Percentiles rank a stretch among this genome's conserved stretches.
Conservation (phyloP, 1,284 basidiomycete species). For the Irpex sp. region DNA sequence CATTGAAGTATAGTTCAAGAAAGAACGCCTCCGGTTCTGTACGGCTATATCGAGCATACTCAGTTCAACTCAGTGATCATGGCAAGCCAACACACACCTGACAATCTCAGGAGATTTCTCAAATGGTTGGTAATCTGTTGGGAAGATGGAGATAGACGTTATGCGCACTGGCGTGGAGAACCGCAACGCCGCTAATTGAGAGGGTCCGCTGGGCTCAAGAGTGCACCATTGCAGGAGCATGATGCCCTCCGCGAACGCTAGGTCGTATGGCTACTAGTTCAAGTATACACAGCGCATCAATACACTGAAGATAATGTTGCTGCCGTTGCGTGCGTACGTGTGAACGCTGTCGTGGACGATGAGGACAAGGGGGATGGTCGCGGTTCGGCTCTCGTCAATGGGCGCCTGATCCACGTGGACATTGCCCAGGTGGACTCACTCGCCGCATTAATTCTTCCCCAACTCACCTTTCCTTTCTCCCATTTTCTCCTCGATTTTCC, state of each 20-base stretch:
- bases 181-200: constrained; percentile 59
- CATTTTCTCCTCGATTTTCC: too few species aligned
- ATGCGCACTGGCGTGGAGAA: constrained; percentile 61
- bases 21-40: constrained; percentile 72
- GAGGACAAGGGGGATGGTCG: neutral
- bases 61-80: too few species aligned
- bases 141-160: constrained; percentile 61
- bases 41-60: constrained; percentile 33
- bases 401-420: neutral
- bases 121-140: constrained; percentile 59
- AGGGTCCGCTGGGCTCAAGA: constrained; percentile 54
- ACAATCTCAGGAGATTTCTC: constrained; percentile 49
- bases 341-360: neutral
- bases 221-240: constrained; percentile 65
- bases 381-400: neutral
- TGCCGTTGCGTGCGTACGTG: neutral
- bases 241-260: constrained; percentile 21
- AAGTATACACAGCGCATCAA: too few species aligned
- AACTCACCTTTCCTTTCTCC: neutral
- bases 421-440: neutral
- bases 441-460: neutral
- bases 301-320: neutral
- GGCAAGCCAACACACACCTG: constrained; percentile 45
- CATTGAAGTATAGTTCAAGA: constrained; percentile 72
- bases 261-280: too few species aligned